phyloP scores from a whole-genome alignment of 805 yeast species.

The Kazachstania kunashirensis region DNA sequence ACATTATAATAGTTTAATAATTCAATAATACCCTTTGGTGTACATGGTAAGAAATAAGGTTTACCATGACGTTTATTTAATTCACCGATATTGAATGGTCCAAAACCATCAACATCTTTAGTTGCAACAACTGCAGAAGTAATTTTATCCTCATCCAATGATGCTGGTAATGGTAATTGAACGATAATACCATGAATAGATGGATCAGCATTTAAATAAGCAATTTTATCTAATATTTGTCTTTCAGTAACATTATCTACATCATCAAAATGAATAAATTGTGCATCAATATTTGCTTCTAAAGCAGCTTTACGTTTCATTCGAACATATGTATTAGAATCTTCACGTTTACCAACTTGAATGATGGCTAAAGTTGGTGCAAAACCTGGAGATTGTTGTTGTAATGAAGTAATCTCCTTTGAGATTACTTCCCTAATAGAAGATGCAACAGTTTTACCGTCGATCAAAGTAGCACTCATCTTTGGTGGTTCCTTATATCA shows the following conservation, averaged over 20 bases:
- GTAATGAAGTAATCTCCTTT: constrained; percentile 39
- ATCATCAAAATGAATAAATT: constrained; percentile 54
- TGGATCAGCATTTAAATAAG: constrained; percentile 60
- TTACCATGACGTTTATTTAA: constrained; percentile 75
- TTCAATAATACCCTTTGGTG: constrained; percentile 88
- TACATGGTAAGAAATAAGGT: constrained; percentile 83
- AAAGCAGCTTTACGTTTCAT: constrained; percentile 86
- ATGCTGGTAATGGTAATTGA: constrained; percentile 82
- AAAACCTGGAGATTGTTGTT: constrained; percentile 40
- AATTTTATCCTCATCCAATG: constrained; percentile 65
- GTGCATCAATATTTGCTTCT: constrained; percentile 69
- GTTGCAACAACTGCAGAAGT: constrained; percentile 73
- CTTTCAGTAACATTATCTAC: constrained; percentile 43
- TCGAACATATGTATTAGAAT: constrained; percentile 81
- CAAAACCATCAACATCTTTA: constrained; percentile 95
- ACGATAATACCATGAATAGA: constrained; percentile 78
- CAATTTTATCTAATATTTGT: constrained; percentile 42
- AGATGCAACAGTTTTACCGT: constrained; percentile 52
- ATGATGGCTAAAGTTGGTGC: constrained; percentile 71
- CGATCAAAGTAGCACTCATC: constrained; percentile 33
- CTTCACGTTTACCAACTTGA: constrained; percentile 87
- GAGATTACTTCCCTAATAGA: constrained; percentile 43
- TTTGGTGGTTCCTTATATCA: not conserved
- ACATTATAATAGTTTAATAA: constrained; percentile 63
- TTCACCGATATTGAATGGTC: constrained; percentile 81